Percentiles rank a stretch among this genome's conserved stretches.
phyloP scores from a whole-genome alignment of 345 rosid species.

The Citrus hindsii region DNA sequence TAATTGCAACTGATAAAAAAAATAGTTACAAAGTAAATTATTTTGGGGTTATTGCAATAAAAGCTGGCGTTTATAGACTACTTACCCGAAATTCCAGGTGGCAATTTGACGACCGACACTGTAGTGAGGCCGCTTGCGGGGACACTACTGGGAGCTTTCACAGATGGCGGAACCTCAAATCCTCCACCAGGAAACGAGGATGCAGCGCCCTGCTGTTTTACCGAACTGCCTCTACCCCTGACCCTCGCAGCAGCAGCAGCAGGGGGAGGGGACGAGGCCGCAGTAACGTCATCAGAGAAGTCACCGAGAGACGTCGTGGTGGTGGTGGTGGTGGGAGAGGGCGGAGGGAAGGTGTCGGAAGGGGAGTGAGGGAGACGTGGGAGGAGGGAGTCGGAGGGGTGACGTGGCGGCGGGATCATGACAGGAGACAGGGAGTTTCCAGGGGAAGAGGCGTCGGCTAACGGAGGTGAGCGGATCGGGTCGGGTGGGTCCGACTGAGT shows the following conservation, averaged over 20 bases:
- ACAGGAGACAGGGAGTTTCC: constrained; percentile 76
- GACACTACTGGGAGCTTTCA: constrained; percentile 52
- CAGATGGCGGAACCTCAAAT: constrained; percentile 11
- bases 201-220: constrained; percentile 15
- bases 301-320: constrained; percentile 10
- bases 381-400: constrained; percentile 41
- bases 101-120: constrained; percentile 62
- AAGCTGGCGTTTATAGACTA: background rate
- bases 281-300: constrained; percentile 29
- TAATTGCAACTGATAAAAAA: too few species aligned
- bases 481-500: constrained; percentile 35
- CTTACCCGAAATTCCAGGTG: constrained; percentile 58
- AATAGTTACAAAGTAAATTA: background rate
- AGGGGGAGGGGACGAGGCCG: constrained; percentile 28
- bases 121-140: constrained; percentile 65
- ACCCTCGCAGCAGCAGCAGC: background rate
- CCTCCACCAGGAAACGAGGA: constrained; percentile 21
- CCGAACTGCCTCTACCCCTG: constrained; percentile 33
- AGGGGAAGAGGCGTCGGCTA: constrained; percentile 47
- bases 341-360: background rate
- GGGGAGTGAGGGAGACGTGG: constrained; percentile 26
- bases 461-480: constrained; percentile 26
- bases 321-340: constrained; percentile 6
- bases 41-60: background rate
- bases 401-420: constrained; percentile 91